These are phyloP conservation scores for Ceratocystis diversiconidia DNA, from an alignment of 2,329 filamentous ascomycete species.

Conservation along the genomic window DNA sequence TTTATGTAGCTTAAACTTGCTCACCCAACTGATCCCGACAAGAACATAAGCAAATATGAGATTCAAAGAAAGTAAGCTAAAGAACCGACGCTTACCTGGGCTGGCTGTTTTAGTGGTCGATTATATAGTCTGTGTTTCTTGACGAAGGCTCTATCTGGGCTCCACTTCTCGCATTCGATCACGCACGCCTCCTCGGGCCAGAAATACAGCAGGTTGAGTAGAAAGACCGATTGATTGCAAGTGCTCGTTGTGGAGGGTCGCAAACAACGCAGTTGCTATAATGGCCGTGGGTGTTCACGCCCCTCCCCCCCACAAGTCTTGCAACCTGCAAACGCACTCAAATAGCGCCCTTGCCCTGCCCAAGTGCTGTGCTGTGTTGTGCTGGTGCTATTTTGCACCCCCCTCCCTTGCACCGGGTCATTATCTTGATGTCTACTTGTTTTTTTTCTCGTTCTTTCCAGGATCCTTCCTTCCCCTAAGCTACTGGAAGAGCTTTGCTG, in stretches of 20 bases:
- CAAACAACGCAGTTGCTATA: too few relatives aligned
- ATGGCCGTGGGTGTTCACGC: not conserved
- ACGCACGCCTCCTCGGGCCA: not conserved
- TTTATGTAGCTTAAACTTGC: not conserved
- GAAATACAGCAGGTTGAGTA: too few relatives aligned
- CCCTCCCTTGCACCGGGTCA: not conserved
- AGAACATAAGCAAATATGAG: not conserved
- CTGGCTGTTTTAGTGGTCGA: not conserved
- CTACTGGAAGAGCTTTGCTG: slow-evolving; percentile 12
- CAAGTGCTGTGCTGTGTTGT: too few relatives aligned
- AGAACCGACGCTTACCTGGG: not conserved
- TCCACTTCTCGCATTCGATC: not conserved
- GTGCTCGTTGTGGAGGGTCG: too few relatives aligned
- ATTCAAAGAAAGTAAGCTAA: not conserved
- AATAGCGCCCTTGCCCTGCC: not conserved
- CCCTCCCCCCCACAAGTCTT: not conserved
- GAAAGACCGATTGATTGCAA: too few relatives aligned
- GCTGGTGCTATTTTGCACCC: too few relatives aligned
- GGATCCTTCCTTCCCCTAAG: not conserved
- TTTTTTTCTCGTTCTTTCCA: not conserved
- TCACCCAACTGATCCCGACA: not conserved
- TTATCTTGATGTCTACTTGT: not conserved
- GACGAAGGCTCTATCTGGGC: not conserved
- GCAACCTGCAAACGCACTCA: not conserved
- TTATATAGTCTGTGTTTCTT: not conserved